phyloP scores from a whole-genome alignment of 2,329 filamentous ascomycete genomes.

The Venturia oleaginea region DNA sequence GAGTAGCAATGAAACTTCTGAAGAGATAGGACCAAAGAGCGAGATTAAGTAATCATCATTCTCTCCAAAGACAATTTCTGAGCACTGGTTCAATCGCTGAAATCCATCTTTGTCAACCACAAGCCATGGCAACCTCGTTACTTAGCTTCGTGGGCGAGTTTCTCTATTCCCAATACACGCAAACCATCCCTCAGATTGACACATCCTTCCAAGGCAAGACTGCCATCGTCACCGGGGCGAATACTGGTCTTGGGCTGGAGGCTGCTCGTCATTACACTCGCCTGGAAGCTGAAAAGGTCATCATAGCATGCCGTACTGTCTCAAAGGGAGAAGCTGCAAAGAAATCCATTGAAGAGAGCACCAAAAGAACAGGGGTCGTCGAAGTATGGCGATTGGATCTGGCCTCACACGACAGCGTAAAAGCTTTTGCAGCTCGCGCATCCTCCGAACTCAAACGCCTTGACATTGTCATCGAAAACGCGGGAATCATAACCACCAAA shows the following conservation, averaged over 20 bases:
- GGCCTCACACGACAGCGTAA: conserved; percentile 29
- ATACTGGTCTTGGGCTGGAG: conserved; percentile 39
- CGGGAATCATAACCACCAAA: conserved; percentile 19
- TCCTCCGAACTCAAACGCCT: conserved; percentile 23
- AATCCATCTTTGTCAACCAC: no score
- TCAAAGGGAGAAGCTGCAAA: conserved; percentile 38
- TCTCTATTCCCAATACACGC: conserved; percentile 32
- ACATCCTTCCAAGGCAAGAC: conserved; percentile 29
- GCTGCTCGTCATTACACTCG: conserved; percentile 34
- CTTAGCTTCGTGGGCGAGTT: conserved; percentile 16
- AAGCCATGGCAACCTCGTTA: background rate
- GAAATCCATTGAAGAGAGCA: conserved; percentile 29
- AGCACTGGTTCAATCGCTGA: no score
- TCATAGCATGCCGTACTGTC: conserved; percentile 36
- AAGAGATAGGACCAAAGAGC: no score
- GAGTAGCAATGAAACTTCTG: no score
- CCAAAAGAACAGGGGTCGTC: conserved; percentile 22
- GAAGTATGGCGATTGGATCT: conserved; percentile 41
- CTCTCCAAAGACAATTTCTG: no score
- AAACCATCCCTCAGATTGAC: conserved; percentile 27
- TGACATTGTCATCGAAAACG: conserved; percentile 32
- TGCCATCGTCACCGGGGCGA: conserved; percentile 41
- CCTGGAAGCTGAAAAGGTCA: conserved; percentile 33
- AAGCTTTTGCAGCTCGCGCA: conserved; percentile 25
- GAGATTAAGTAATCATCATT: no score